Evolutionary conservation across 768 basidiomycete genomes (phyloP).

Genomic region (Coprinopsis strossmayeri): DNA sequence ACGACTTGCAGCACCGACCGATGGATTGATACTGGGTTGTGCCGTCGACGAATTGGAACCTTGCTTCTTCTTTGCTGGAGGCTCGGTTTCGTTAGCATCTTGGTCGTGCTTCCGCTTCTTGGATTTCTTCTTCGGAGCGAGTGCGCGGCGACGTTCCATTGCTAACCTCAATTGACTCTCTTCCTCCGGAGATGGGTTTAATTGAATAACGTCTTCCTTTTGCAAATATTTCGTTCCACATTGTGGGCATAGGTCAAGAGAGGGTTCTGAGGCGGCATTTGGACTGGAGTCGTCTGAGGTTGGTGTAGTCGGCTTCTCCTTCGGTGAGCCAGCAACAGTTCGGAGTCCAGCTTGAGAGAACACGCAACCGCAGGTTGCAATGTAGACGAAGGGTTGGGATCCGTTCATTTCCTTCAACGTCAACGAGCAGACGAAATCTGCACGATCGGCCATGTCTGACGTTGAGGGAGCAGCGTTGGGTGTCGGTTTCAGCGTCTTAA

Average conservation of each 20-base stretch:
- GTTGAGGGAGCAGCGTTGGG: constrained; percentile 53
- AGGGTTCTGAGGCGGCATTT: constrained; percentile 17
- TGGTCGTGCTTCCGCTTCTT: constrained; percentile 55
- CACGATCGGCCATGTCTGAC: constrained; percentile 33
- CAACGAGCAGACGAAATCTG: constrained; percentile 86
- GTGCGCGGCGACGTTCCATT: constrained; percentile 53
- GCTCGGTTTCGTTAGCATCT: constrained; percentile 26
- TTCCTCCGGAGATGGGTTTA: constrained; percentile 72
- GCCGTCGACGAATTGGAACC: constrained; percentile 19
- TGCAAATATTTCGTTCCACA: constrained; percentile 67
- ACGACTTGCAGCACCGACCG: constrained; percentile 50
- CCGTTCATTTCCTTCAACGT: constrained; percentile 96
- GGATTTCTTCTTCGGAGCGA: constrained; percentile 46
- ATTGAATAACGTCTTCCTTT: constrained; percentile 42
- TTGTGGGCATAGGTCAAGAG: constrained; percentile 65
- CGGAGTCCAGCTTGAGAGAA: constrained; percentile 82
- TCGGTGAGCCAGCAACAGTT: constrained; percentile 40
- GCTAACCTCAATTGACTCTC: constrained; percentile 47
- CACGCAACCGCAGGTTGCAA: constrained; percentile 83
- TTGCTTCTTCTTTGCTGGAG: constrained; percentile 41
- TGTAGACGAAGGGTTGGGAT: constrained; percentile 77
- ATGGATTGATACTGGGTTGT: constrained; percentile 42
- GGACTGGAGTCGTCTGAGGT: constrained; percentile 21
- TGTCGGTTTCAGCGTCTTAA: constrained; percentile 78
- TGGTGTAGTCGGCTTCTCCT: constrained; percentile 1